Evolutionary conservation across 2,329 filamentous ascomycete species (phyloP).

Genomic region (Arthrobotrys conoides): DNA sequence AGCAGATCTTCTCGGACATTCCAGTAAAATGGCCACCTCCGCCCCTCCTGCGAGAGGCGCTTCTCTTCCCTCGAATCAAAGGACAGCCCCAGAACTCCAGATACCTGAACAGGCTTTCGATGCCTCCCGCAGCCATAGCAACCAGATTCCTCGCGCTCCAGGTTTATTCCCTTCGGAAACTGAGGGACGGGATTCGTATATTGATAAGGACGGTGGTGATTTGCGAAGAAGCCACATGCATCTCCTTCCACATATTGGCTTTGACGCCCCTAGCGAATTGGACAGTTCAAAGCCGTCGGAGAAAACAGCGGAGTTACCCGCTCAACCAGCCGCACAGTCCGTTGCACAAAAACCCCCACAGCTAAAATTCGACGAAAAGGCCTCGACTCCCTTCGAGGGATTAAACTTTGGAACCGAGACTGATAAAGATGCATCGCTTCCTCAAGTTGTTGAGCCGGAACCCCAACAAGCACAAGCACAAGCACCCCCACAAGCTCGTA

Average conservation of each 20-base stretch:
- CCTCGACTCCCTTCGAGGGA: conserved; percentile 41
- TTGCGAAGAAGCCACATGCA: conserved; percentile 56
- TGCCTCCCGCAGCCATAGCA: conserved; percentile 42
- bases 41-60: conserved; percentile 61
- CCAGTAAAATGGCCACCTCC: conserved; percentile 55
- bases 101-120: conserved; percentile 38
- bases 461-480: conserved; percentile 12
- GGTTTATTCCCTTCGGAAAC: conserved; percentile 39
- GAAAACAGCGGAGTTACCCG: conserved; percentile 21
- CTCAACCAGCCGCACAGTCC: background rate
- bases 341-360: conserved; percentile 31
- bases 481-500: conserved; percentile 18
- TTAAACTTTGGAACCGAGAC: conserved; percentile 51
- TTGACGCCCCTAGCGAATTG: conserved; percentile 37
- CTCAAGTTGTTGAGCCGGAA: conserved; percentile 48
- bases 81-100: conserved; percentile 47
- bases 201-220: conserved; percentile 54
- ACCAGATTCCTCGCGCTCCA: conserved; percentile 17
- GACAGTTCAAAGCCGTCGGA: conserved; percentile 20
- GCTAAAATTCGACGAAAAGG: conserved; percentile 33
- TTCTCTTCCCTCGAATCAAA: conserved; percentile 60
- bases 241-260: conserved; percentile 51
- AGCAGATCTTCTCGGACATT: conserved; percentile 52
- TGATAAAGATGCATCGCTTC: conserved; percentile 28
- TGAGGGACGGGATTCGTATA: conserved; percentile 56